Evolutionary conservation across 2,329 filamentous ascomycete genomes (phyloP), one percentile per base, ranked within the genome.

Genomic region (Botryotinia narcissicola): DNA sequence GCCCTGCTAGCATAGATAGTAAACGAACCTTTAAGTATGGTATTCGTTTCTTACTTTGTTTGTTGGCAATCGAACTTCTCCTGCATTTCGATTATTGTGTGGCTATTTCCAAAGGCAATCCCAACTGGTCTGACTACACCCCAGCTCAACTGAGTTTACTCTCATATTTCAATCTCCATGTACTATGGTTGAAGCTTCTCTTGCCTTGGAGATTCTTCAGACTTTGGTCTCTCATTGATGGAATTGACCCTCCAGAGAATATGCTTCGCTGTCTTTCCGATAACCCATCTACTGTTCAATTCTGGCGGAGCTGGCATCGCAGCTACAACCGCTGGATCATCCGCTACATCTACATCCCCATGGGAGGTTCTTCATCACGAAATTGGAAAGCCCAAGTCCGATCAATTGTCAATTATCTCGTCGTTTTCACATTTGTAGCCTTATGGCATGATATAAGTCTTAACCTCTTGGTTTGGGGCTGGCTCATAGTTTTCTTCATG

Each of bases 191-290:
- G 64, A 99, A 99, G 82, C 90, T 99, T 1, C 90, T 99, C 7
- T 89, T 99, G 12, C 96, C 96, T 0, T 99, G 95, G 95, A 92
- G 96, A n/a, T 92, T 98, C 82, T 98, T 98, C 88, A 93, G 97
- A 7, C 89, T 99, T n/a, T 99, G 96, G 96, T 87, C 93, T 0
- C 87, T 99, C 6, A 81, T 95, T 25, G 96, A 99, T 81, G 93
- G 93, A 75, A 90, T 99, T 78, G 96, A 99, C 80, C 94, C 96
- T 0, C 95, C 96, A 0, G 96, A 99, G 84, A 99, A 99, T 84
- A 98, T 99, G 94, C 89, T 98, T 72, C 93, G 96, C 78, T 99
- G 97, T 83, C 94, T 98, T 83, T 95, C 91, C 80, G 90, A 99
- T 85, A 98, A 98, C 82, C 98, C 95, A 85, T 95, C 92, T 76